Conservation (phyloP, 805 yeast genomes). For the Wickerhamomyces alni region DNA sequence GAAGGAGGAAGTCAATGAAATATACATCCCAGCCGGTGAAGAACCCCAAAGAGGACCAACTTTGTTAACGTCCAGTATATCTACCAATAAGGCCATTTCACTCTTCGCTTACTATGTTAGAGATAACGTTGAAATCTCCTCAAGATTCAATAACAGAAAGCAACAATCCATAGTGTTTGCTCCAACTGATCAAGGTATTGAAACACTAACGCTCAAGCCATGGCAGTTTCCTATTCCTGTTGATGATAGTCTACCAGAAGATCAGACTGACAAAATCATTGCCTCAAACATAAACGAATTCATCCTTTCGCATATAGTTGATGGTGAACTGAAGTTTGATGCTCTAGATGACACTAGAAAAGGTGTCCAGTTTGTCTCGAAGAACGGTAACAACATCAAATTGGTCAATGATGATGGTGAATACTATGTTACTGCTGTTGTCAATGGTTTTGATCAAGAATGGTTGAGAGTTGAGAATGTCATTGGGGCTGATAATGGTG, state of each 20-base stretch:
- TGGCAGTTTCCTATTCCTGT: slow-evolving; percentile 71
- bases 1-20: neutral
- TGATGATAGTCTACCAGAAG: slow-evolving; percentile 30
- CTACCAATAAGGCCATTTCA: slow-evolving; percentile 37
- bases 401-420: slow-evolving; percentile 31
- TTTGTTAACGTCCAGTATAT: slow-evolving; percentile 25
- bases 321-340: slow-evolving; percentile 21
- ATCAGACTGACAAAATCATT: slow-evolving; percentile 43
- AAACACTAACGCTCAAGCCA: slow-evolving; percentile 50
- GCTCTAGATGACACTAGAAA: slow-evolving; percentile 11
- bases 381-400: slow-evolving; percentile 30
- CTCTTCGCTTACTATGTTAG: slow-evolving; percentile 69
- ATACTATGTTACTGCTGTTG: slow-evolving; percentile 27
- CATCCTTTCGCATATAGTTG: slow-evolving; percentile 56
- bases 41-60: slow-evolving; percentile 24
- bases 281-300: slow-evolving; percentile 49
- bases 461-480: slow-evolving; percentile 28
- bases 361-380: slow-evolving; percentile 27
- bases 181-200: slow-evolving; percentile 61
- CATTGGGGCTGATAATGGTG: slow-evolving; percentile 39
- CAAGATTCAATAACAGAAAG: slow-evolving; percentile 39
- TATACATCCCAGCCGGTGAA: slow-evolving; percentile 22
- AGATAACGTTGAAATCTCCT: slow-evolving; percentile 45
- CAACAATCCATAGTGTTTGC: slow-evolving; percentile 54
- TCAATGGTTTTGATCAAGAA: slow-evolving; percentile 28